Base-by-base conservation (phyloP, 1,139 yeast genomes). In the Lodderomyces jiufengensis region DNA sequence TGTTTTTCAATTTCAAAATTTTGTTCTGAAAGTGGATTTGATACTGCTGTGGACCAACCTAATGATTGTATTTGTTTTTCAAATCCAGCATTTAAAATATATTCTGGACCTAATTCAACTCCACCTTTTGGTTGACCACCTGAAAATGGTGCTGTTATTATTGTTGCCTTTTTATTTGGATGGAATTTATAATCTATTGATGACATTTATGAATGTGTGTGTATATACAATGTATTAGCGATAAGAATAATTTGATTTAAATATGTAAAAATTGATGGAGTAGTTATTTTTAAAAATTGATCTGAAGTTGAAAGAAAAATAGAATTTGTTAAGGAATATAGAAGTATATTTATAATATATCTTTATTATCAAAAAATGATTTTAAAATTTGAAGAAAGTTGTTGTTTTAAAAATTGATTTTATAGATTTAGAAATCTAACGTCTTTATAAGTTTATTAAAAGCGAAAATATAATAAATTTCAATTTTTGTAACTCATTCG, bases 91-190 rank as follows among this genome's bases (percentile, higher is more conserved):
- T 81, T 74, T 37, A 87, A 59, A 45, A 90, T 70, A 56, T 77
- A 82, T 43, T 80, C 76, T n/a, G 98, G 97, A 21, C 97, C 98
- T 40, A 80, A 75, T 53, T 90, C 97, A 27, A 90, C 97, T 38
- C 98, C 98, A 24, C 82, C 77, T 52, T 85, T 84, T 36, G 90
- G 94, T 61, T 90, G 98, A 41, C 98, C 98, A n/a, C 97, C 97
- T 25, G 90, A 80, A 57, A 88, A 88, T 36, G 97, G 96, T 0
- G 95, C 96, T 20, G 81, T 70, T 46, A 88, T 76, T 39, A 88
- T 65, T 14, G 86, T 73, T 22, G 78, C 75, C 42, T 76, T 67
- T 48, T 71, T 78, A 31, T 68, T 54, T 34, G 78, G 70, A 50
- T 73, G 73, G 52, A 65, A 77, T 46, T 76, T 73, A 66, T 70